Evolutionary conservation across 768 basidiomycete species (phyloP), one percentile per base, ranked within the genome.

Genomic region (Phaffia australis): DNA sequence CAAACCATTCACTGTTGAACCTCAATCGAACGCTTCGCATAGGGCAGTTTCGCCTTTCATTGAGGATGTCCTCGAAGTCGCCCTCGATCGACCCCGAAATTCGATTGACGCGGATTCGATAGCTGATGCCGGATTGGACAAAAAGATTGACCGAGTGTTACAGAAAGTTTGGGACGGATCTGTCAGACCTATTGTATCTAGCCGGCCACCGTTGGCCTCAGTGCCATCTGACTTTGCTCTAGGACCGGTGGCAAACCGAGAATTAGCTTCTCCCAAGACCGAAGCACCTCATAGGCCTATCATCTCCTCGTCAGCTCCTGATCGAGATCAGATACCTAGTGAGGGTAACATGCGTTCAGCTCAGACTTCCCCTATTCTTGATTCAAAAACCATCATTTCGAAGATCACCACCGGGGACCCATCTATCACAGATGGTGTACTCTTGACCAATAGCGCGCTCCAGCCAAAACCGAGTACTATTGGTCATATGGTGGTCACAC

Each of bases 381-480:
- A 42, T 42, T 42, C 35, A 60, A 62, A 55, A 19, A 57, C 56
- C 5, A 59, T 19, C 69, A 29, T 73, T 70, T 62, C 63, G 78
- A 65, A 74, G 78, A 1, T 77, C 77, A 51, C 76, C 76, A 58
- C 83, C 73, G 7, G 72, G 71, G 16, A 72, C 73, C 59, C 69
- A 71, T n/a, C 74, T 72, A 16, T 74, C 72, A 27, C 73, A 71
- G 23, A 67, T 73, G 35, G 46, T 71, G 15, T 72, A 71, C 67
- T 63, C 71, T 18, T 65, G 72, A 79, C 69, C 81, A 77, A 55
- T 79, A 81, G 46, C 74, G 82, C 52, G 76, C 86, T 57, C 83
- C 83, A n/a, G 81, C 81, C 69, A 72, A 49, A 73, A 70, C 54
- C 73, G 73, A 14, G 60, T 60, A 11, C 35, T 5, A 5, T 11